Percentiles rank a stretch among this genome's conserved stretches.
phyloP scores from a whole-genome alignment of 805 yeast genomes.

The Dipodascus geniculatus region DNA sequence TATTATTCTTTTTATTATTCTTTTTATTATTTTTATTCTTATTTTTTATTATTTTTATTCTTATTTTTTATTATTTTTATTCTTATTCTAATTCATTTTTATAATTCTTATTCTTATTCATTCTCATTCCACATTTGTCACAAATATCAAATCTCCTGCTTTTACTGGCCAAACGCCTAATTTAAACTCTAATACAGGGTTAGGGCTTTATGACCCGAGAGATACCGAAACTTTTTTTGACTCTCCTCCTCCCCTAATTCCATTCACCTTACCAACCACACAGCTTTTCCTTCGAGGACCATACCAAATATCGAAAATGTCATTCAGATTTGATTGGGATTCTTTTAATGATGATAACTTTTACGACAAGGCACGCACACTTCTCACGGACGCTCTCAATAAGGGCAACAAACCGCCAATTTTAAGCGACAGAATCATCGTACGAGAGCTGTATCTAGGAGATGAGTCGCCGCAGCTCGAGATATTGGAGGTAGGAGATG shows the following conservation, averaged over 20 bases:
- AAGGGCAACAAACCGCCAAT: conserved; percentile 54
- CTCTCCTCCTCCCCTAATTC: not conserved
- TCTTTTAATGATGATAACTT: conserved; percentile 55
- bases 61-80: no score
- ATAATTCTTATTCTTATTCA: not conserved
- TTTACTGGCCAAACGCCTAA: not conserved
- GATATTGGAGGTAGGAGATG: conserved; percentile 71
- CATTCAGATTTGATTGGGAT: conserved; percentile 70
- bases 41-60: no score
- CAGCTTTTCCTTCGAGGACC: not conserved
- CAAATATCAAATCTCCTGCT: not conserved
- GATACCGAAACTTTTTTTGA: not conserved
- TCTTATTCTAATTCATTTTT: not conserved
- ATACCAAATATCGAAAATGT: conserved; percentile 35
- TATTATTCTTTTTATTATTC: no score
- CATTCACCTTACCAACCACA: not conserved
- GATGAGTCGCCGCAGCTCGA: conserved; percentile 63
- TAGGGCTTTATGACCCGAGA: not conserved
- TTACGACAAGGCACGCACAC: conserved; percentile 47
- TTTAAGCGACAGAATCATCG: conserved; percentile 54
- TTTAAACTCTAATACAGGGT: not conserved
- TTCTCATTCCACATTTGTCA: not conserved
- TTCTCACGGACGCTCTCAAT: conserved; percentile 61
- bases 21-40: not conserved
- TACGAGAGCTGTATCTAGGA: conserved; percentile 63